A percentile compares a stretch with the other conserved stretches of the same genome.
phyloP scores from a whole-genome alignment of 2,329 filamentous ascomycete genomes.

The Westerdykella ornata region DNA sequence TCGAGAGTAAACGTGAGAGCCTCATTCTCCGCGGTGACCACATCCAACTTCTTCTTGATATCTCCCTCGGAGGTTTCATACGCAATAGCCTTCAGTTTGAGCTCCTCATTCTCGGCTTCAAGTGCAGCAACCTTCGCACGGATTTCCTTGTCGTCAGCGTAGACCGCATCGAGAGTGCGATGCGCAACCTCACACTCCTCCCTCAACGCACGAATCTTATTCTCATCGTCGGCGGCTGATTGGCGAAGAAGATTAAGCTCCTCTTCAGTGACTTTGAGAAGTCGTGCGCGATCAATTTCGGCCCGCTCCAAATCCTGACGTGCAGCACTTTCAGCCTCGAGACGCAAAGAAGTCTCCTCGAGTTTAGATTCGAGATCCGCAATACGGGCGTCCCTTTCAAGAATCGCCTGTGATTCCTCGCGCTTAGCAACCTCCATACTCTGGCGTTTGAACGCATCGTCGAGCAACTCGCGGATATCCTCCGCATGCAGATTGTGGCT shows the following conservation, averaged over 20 bases:
- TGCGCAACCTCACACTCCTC: conserved; percentile 39
- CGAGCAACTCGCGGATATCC: conserved; percentile 35
- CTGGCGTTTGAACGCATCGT: conserved; percentile 34
- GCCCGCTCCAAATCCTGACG: conserved; percentile 40
- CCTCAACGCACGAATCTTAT: conserved; percentile 38
- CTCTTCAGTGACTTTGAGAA: conserved; percentile 46
- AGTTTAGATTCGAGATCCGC: conserved; percentile 32
- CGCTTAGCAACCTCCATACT: conserved; percentile 24
- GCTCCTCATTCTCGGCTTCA: conserved; percentile 52
- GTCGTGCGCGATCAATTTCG: conserved; percentile 39
- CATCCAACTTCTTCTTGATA: conserved; percentile 47
- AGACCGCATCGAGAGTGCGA: conserved; percentile 34
- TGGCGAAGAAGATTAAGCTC: conserved; percentile 43
- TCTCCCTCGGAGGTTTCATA: conserved; percentile 38
- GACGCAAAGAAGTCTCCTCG: conserved; percentile 27
- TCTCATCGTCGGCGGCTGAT: conserved; percentile 38
- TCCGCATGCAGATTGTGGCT: conserved; percentile 42
- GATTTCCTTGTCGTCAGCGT: conserved; percentile 40
- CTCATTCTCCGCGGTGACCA: conserved; percentile 54
- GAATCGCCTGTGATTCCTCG: conserved; percentile 23
- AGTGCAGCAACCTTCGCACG: conserved; percentile 48
- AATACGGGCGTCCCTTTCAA: conserved; percentile 31
- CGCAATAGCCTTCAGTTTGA: conserved; percentile 41
- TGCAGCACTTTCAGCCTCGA: conserved; percentile 39
- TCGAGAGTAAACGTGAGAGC: conserved; percentile 55